Evolutionary conservation across 768 basidiomycete genomes (phyloP).

Genomic region (Mycena pura): DNA sequence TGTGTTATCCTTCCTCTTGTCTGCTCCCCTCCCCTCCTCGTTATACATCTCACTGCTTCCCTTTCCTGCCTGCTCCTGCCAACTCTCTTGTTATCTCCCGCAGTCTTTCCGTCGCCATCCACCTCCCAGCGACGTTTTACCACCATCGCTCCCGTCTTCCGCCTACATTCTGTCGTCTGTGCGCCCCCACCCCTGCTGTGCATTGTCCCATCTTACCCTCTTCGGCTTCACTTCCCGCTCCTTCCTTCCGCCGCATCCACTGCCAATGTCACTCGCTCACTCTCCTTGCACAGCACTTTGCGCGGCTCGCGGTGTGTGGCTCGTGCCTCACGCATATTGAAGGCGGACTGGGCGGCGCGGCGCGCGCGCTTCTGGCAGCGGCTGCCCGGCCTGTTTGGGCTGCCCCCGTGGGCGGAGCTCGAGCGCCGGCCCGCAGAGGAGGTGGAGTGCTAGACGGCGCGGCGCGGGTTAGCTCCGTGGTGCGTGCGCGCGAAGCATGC

Average conservation of each 20-base stretch:
- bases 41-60: too few relatives aligned
- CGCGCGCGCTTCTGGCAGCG: constrained; percentile 22
- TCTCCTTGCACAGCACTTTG: constrained; percentile 9
- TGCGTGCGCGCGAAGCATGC: too few relatives aligned
- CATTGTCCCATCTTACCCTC: too few relatives aligned
- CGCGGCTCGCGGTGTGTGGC: constrained; percentile 21
- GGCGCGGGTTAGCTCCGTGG: too few relatives aligned
- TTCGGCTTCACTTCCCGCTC: not conserved
- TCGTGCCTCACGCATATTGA: constrained; percentile 25
- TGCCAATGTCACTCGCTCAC: not conserved
- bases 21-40: not conserved
- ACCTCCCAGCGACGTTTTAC: too few relatives aligned
- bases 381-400: constrained; percentile 19
- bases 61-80: too few relatives aligned
- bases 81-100: too few relatives aligned
- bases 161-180: too few relatives aligned
- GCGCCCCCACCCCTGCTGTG: too few relatives aligned
- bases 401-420: constrained; percentile 15
- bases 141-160: too few relatives aligned
- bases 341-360: constrained; percentile 22
- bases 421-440: not conserved
- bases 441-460: too few relatives aligned
- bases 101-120: too few relatives aligned
- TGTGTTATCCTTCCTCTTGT: not conserved
- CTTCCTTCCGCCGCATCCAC: not conserved